Conservation (phyloP, 805 yeast species). For the Nematodospora valgi region DNA sequence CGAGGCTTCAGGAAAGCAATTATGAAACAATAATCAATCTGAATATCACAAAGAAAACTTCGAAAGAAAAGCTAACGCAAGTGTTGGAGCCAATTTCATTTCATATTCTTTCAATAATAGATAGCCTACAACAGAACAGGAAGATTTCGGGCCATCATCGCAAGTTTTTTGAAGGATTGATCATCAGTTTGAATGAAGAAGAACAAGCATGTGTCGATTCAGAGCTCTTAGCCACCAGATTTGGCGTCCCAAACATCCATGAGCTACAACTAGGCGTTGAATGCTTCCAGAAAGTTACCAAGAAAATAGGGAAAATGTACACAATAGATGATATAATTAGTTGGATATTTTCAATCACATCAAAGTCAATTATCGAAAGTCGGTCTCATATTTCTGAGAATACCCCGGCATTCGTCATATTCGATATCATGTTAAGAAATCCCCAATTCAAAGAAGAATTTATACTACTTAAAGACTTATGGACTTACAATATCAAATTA, state of each 20-base stretch:
- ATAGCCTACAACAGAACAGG: conserved; percentile 4
- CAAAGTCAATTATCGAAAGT: conserved; percentile 28
- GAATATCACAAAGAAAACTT: neutral
- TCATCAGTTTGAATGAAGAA: too few species aligned
- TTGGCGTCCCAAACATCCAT: neutral
- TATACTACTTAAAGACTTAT: conserved; percentile 33
- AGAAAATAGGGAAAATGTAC: neutral
- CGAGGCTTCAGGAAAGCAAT: neutral
- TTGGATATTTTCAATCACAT: conserved; percentile 32
- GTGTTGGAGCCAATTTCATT: conserved; percentile 15
- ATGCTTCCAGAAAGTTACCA: conserved; percentile 3
- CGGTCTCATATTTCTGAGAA: conserved; percentile 26
- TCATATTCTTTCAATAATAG: conserved; percentile 8
- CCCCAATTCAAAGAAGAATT: conserved; percentile 30
- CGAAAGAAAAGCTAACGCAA: conserved; percentile 2
- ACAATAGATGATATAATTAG: conserved; percentile 11
- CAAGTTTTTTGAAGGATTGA: neutral
- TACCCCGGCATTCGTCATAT: conserved; percentile 37
- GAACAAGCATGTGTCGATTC: too few species aligned
- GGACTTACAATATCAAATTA: conserved; percentile 24
- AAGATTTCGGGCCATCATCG: conserved; percentile 1
- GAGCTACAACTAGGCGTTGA: conserved; percentile 1
- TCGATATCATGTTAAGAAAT: conserved; percentile 37
- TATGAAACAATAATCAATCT: conserved; percentile 2
- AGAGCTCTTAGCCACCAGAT: neutral